Evolutionary conservation across 805 yeast genomes (phyloP).

Genomic region (Clavispora phyllophila): DNA sequence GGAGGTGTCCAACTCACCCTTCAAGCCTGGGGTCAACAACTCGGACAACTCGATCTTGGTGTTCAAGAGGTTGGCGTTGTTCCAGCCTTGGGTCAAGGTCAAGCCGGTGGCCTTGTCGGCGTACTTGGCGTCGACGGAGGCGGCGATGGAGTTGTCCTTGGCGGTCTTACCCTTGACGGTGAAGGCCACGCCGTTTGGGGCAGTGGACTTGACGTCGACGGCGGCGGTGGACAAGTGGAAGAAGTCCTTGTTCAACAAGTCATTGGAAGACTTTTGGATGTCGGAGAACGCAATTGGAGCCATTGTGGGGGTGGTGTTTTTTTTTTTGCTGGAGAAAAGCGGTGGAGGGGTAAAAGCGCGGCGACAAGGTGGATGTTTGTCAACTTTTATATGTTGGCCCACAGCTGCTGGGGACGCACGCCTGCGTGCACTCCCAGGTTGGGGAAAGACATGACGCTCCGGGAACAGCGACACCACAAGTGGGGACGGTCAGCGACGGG

Average conservation of each 20-base stretch:
- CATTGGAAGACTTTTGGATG: constrained; percentile 88
- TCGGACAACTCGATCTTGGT: constrained; percentile 92
- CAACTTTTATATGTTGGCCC: constrained; percentile 10
- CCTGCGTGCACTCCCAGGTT: neutral
- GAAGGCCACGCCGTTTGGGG: constrained; percentile 96
- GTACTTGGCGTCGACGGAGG: constrained; percentile 87
- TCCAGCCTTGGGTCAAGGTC: constrained; percentile 96
- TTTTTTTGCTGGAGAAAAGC: constrained; percentile 3
- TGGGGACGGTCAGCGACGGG: neutral
- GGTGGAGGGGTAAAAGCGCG: constrained; percentile 2
- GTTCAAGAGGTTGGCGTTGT: constrained; percentile 84
- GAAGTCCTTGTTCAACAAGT: constrained; percentile 85
- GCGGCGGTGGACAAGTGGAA: constrained; percentile 86
- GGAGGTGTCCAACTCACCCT: constrained; percentile 84
- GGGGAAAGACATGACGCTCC: neutral
- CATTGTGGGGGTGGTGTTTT: constrained; percentile 18
- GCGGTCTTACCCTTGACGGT: constrained; percentile 87
- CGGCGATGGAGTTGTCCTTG: constrained; percentile 77
- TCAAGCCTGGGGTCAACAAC: constrained; percentile 90
- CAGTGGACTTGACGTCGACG: constrained; percentile 83
- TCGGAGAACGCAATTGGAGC: constrained; percentile 87
- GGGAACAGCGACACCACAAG: neutral
- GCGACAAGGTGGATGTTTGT: constrained; percentile 7
- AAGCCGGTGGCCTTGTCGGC: constrained; percentile 89
- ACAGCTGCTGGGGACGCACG: neutral